Percentiles rank a stretch among this genome's conserved stretches.
These are phyloP conservation scores for Starmerella geochares DNA, from an alignment of 805 yeast genomes.

Conservation along the genomic window DNA sequence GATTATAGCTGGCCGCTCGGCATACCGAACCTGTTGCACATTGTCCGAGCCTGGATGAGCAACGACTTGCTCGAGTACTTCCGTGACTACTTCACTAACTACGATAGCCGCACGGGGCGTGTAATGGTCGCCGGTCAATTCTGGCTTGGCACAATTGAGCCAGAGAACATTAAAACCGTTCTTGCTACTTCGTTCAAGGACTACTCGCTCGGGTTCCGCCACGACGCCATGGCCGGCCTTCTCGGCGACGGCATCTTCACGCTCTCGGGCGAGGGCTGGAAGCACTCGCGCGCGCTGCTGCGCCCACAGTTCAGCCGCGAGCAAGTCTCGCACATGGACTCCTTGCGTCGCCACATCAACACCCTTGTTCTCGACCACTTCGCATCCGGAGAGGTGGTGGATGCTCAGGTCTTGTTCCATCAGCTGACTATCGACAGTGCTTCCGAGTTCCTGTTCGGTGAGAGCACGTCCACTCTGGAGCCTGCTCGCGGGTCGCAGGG, in stretches of 20 bases:
- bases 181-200: slow-evolving; percentile 28
- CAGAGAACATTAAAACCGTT: slow-evolving; percentile 27
- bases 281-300: slow-evolving; percentile 28
- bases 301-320: slow-evolving; percentile 29
- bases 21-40: background rate
- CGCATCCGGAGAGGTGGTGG: slow-evolving; percentile 19
- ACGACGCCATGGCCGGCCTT: slow-evolving; percentile 21
- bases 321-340: slow-evolving; percentile 24
- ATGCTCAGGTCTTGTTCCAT: slow-evolving; percentile 25
- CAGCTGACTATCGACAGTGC: slow-evolving; percentile 27
- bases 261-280: slow-evolving; percentile 29
- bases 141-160: slow-evolving; percentile 26
- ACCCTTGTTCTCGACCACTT: slow-evolving; percentile 21
- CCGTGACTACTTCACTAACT: slow-evolving; percentile 4
- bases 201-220: slow-evolving; percentile 27
- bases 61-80: slow-evolving; percentile 14
- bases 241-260: slow-evolving; percentile 30
- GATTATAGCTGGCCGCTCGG: slow-evolving; percentile 20
- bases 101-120: slow-evolving; percentile 12
- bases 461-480: slow-evolving; percentile 25
- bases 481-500: slow-evolving; percentile 12
- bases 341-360: slow-evolving; percentile 25
- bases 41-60: slow-evolving; percentile 5
- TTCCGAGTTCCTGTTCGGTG: slow-evolving; percentile 28
- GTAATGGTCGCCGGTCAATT: slow-evolving; percentile 15